Conservation (phyloP, 208 protist genomes). For the Wallacemonas sp. region DNA sequence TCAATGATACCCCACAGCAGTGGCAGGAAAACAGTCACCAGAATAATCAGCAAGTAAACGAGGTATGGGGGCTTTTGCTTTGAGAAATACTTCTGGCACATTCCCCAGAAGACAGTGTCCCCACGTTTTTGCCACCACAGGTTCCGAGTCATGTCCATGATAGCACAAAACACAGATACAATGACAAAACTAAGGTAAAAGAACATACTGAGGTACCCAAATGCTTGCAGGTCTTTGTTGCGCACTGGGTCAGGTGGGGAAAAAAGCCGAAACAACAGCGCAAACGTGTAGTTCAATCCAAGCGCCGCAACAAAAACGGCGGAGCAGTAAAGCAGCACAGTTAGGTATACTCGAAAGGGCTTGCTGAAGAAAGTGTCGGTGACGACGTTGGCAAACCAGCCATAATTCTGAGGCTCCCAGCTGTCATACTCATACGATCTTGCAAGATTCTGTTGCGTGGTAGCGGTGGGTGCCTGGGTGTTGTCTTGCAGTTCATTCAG, state of each 20-base stretch:
- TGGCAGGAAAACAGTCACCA: constrained; percentile 66
- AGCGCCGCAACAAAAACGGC: constrained; percentile 48
- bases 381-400: constrained; percentile 77
- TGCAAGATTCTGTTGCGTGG: constrained; percentile 43
- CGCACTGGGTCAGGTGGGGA: constrained; percentile 32
- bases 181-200: constrained; percentile 78
- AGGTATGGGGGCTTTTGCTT: constrained; percentile 72
- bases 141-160: constrained; percentile 74
- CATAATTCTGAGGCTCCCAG: constrained; percentile 66
- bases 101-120: constrained; percentile 73
- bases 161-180: constrained; percentile 52
- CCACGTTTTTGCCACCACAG: constrained; percentile 64
- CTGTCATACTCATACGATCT: constrained; percentile 74
- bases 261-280: constrained; percentile 70
- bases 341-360: constrained; percentile 74
- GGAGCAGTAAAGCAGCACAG: constrained; percentile 69
- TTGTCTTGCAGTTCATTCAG: constrained; percentile 28
- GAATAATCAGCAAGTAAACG: constrained; percentile 68
- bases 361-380: constrained; percentile 78
- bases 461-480: constrained; percentile 16
- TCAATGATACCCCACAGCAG: constrained; percentile 80
- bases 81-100: constrained; percentile 52
- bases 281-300: constrained; percentile 73
- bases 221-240: constrained; percentile 36
- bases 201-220: constrained; percentile 79